Base-by-base conservation (phyloP, 2,329 filamentous ascomycete species). In the Bipolaris oryzae region DNA sequence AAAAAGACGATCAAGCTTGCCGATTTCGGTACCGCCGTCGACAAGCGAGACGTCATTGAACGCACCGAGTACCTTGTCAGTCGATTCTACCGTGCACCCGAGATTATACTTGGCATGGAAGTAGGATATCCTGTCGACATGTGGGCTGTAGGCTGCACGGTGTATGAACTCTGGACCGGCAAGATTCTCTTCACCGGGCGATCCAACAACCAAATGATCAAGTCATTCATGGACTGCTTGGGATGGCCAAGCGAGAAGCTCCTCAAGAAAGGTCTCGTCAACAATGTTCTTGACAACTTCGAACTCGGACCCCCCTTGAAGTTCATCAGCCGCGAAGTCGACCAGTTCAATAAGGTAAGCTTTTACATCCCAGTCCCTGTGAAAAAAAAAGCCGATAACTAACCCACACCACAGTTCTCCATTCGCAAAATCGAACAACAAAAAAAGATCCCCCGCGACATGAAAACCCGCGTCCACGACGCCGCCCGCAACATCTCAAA, bases 141-240 rank as follows among this genome's bases (percentile, higher is more conserved):
- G 82, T 99, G 95, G 95, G 96, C 94, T 7, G 92, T 98, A 64
- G 96, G 95, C 35, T 99, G 95, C 78, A 99, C 95, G 0, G 82
- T 98, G 28, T 99, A 96, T 76, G 95, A 99, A 78, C 82, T 99
- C 38, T 98, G 96, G 80, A 98, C 95, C 0, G 95, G 95, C 71
- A 96, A 97, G 76, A 98, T 99, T 55, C 82, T 99, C 31, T 99
- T 99, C 75, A 92, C 92, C 1, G 95, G 95, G 57, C 87, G 91
- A 63, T 95, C 91, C 79, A 99, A 99, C 81, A 99, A 99, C 73
- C 92, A 96, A 79, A 99, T 99, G 95, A 85, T 99, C 58, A 90
- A 91, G 62, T 89, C 90, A 18, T 96, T 99, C 68, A 96, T 97
- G 88, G 94, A 99, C 74, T 92, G 94, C 68, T 88, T 96, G 45